Percentiles rank a stretch among this genome's conserved stretches.
Evolutionary conservation across 2,329 filamentous ascomycete species (phyloP).

Genomic region (Pseudopyrenochaeta lycopersici): DNA sequence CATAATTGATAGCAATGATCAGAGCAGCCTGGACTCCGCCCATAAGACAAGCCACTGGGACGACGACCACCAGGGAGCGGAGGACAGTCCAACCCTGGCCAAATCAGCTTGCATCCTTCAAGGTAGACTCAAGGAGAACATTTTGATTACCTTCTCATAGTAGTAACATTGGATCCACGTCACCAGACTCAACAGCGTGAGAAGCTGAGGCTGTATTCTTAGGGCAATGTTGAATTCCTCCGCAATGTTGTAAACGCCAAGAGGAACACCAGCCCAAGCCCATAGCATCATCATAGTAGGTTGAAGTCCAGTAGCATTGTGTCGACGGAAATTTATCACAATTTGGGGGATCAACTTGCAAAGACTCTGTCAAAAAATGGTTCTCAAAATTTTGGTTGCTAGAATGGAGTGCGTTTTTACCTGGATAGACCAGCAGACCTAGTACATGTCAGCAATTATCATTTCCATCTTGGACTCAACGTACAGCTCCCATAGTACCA

Average conservation of each 20-base stretch:
- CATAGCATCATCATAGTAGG: conserved; percentile 78
- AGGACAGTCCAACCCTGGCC: conserved; percentile 61
- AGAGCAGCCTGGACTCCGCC: conserved; percentile 67
- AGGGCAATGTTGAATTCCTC: conserved; percentile 63
- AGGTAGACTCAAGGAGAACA: background rate
- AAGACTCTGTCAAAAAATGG: conserved; percentile 3
- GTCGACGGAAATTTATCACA: conserved; percentile 71
- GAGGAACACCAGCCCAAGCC: conserved; percentile 72
- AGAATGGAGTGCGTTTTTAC: conserved; percentile 42
- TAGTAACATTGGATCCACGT: conserved; percentile 67
- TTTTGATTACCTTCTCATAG: conserved; percentile 56
- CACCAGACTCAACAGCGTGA: conserved; percentile 60
- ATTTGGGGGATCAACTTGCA: conserved; percentile 73
- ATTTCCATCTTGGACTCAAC: conserved; percentile 11
- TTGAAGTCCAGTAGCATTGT: conserved; percentile 72
- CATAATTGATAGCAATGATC: conserved; percentile 64
- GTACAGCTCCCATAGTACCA: conserved; percentile 67
- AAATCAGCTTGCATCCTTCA: background rate
- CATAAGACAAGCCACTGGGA: conserved; percentile 64
- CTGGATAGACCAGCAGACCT: conserved; percentile 72
- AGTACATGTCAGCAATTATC: conserved; percentile 12
- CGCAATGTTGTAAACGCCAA: conserved; percentile 69
- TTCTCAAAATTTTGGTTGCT: background rate
- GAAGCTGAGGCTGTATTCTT: conserved; percentile 65
- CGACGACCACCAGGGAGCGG: conserved; percentile 59